Conservation (phyloP, 495 filamentous ascomycete species). For the Penicillium waksmanii region DNA sequence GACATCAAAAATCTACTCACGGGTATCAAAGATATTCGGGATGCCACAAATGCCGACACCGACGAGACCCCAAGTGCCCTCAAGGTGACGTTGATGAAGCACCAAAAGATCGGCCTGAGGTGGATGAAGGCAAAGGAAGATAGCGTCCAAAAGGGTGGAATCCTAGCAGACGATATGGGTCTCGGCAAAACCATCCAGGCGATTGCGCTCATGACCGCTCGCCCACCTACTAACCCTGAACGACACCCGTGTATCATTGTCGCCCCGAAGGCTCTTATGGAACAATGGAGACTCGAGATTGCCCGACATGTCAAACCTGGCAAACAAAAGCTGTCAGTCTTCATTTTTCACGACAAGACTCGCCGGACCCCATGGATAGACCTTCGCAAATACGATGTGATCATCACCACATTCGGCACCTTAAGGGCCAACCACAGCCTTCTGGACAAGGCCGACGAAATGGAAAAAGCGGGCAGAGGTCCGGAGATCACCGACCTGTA, state of each 20-base stretch:
- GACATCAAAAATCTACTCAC: slow-evolving; percentile 71
- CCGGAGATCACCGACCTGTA: slow-evolving; percentile 21
- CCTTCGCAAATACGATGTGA: slow-evolving; percentile 74
- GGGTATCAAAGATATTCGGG: slow-evolving; percentile 75
- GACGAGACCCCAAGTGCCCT: slow-evolving; percentile 77
- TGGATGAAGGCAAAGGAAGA: slow-evolving; percentile 88
- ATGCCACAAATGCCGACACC: slow-evolving; percentile 64
- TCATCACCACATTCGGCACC: slow-evolving; percentile 89
- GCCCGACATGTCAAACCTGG: slow-evolving; percentile 66
- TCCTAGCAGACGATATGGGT: slow-evolving; percentile 93
- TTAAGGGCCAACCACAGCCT: slow-evolving; percentile 61
- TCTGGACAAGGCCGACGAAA: slow-evolving; percentile 57
- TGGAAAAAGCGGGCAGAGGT: slow-evolving; percentile 35
- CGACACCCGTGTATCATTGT: slow-evolving; percentile 86
- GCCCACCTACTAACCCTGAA: slow-evolving; percentile 61
- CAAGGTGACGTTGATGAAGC: slow-evolving; percentile 71
- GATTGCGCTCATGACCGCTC: slow-evolving; percentile 79
- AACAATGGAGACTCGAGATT: slow-evolving; percentile 91
- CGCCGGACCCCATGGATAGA: slow-evolving; percentile 59
- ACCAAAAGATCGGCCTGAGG: slow-evolving; percentile 80
- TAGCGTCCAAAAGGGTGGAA: slow-evolving; percentile 76
- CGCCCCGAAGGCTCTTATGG: slow-evolving; percentile 82
- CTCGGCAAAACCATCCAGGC: slow-evolving; percentile 94
- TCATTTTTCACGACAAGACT: slow-evolving; percentile 66
- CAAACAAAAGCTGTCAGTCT: slow-evolving; percentile 62